phyloP scores from a whole-genome alignment of 1,284 basidiomycete genomes.

The Ganoderma boninense region DNA sequence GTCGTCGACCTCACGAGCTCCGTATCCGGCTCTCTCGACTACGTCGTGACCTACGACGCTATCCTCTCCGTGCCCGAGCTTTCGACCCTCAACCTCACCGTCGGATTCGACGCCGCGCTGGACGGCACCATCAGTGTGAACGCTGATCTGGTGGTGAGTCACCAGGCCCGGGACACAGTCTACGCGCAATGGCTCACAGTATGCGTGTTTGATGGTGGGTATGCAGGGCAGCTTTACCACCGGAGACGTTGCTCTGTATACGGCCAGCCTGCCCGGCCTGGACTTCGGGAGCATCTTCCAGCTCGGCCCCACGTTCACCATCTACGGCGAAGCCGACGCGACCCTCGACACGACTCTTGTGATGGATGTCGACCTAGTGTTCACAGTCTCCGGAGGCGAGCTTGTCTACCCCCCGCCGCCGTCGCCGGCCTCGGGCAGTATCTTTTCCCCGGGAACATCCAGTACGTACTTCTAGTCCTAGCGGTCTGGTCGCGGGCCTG shows the following conservation, averaged over 20 bases:
- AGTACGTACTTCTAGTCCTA: constrained; percentile 41
- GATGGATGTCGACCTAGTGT: constrained; percentile 47
- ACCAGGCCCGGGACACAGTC: not conserved
- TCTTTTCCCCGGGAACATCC: constrained; percentile 34
- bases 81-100: not conserved
- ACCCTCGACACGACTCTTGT: constrained; percentile 48
- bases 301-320: constrained; percentile 45
- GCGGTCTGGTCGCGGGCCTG: no score
- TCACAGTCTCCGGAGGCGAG: constrained; percentile 43
- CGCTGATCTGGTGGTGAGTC: constrained; percentile 5
- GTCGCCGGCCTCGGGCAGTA: not conserved
- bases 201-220: not conserved
- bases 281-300: constrained; percentile 36
- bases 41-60: not conserved
- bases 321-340: constrained; percentile 39
- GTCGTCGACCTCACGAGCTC: not conserved
- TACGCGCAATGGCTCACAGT: not conserved
- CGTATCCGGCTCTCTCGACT: constrained; percentile 1
- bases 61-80: not conserved
- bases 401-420: constrained; percentile 55
- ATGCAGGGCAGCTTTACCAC: constrained; percentile 2
- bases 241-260: not conserved
- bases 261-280: not conserved
- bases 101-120: constrained; percentile 6
- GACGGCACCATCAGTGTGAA: not conserved